A percentile compares a stretch with the other conserved stretches of the same genome.
phyloP scores from a whole-genome alignment of 2,329 filamentous ascomycete species.

The Fusarium sp. region DNA sequence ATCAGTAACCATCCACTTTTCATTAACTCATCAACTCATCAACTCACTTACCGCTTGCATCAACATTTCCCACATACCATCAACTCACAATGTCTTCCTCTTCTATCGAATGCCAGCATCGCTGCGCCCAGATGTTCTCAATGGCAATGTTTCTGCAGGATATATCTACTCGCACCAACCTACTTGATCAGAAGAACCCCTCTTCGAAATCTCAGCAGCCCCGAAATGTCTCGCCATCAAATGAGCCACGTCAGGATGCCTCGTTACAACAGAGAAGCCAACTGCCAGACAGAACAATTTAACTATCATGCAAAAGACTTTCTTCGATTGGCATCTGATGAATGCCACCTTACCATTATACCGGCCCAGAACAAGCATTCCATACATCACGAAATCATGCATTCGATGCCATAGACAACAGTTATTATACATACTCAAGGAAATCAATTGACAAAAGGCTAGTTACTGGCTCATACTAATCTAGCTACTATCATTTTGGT shows the following conservation, averaged over 20 bases:
- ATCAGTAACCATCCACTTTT: slow-evolving; percentile 23
- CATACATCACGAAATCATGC: background rate
- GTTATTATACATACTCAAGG: slow-evolving; percentile 29
- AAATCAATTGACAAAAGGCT: slow-evolving; percentile 41
- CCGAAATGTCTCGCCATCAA: slow-evolving; percentile 9
- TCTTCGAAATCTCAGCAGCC: background rate
- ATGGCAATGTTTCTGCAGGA: slow-evolving; percentile 54
- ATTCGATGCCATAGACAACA: background rate
- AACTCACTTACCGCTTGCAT: slow-evolving; percentile 28
- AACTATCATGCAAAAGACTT: background rate
- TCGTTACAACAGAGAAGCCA: slow-evolving; percentile 22
- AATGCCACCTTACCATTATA: background rate
- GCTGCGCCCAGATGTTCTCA: slow-evolving; percentile 54
- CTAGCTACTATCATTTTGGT: slow-evolving; percentile 36
- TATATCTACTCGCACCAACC: slow-evolving; percentile 48
- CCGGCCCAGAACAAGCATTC: background rate
- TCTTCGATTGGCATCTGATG: fast-evolving
- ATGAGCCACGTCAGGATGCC: slow-evolving; percentile 28
- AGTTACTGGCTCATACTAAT: slow-evolving; percentile 32
- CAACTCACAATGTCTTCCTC: slow-evolving; percentile 36
- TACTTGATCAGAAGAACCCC: slow-evolving; percentile 32
- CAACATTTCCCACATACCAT: slow-evolving; percentile 8
- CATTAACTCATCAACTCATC: background rate
- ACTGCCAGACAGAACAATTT: slow-evolving; percentile 23
- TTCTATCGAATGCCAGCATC: slow-evolving; percentile 47